These are phyloP conservation scores for Pestalotiopsis sp. DNA, from an alignment of 2,329 filamentous ascomycete genomes.

Conservation along the genomic window DNA sequence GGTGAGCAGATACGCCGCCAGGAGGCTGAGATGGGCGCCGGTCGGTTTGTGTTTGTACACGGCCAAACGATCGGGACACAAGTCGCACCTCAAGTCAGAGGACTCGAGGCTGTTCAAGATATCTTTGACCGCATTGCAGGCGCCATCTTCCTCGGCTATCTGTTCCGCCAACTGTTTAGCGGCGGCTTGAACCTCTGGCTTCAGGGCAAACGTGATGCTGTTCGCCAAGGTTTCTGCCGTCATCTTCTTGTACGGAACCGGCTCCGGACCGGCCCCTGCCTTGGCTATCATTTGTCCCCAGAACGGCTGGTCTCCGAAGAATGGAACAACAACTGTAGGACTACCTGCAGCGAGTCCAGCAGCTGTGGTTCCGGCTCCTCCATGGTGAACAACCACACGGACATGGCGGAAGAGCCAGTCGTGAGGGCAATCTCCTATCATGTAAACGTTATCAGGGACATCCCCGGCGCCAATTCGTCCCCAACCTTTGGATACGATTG, in stretches of 20 bases:
- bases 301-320: slow-evolving; percentile 68
- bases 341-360: slow-evolving; percentile 75
- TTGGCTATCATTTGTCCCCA: slow-evolving; percentile 65
- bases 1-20: slow-evolving; percentile 71
- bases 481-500: slow-evolving; percentile 68
- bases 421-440: slow-evolving; percentile 66
- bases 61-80: slow-evolving; percentile 69
- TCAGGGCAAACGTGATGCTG: slow-evolving; percentile 54
- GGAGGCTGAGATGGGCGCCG: slow-evolving; percentile 67
- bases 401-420: slow-evolving; percentile 70
- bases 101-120: slow-evolving; percentile 72
- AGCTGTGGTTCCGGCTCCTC: slow-evolving; percentile 84
- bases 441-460: slow-evolving; percentile 61
- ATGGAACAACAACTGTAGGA: slow-evolving; percentile 66
- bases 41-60: slow-evolving; percentile 75
- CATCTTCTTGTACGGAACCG: slow-evolving; percentile 59
- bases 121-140: slow-evolving; percentile 62
- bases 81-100: slow-evolving; percentile 65
- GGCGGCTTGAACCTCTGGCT: slow-evolving; percentile 48
- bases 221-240: slow-evolving; percentile 57
- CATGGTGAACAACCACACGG: slow-evolving; percentile 67
- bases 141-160: slow-evolving; percentile 68
- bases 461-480: slow-evolving; percentile 61
- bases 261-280: slow-evolving; percentile 61
- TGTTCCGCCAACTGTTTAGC: slow-evolving; percentile 59